Base-by-base conservation (phyloP, 441 rosid genomes). In the Daphne laureola region DNA sequence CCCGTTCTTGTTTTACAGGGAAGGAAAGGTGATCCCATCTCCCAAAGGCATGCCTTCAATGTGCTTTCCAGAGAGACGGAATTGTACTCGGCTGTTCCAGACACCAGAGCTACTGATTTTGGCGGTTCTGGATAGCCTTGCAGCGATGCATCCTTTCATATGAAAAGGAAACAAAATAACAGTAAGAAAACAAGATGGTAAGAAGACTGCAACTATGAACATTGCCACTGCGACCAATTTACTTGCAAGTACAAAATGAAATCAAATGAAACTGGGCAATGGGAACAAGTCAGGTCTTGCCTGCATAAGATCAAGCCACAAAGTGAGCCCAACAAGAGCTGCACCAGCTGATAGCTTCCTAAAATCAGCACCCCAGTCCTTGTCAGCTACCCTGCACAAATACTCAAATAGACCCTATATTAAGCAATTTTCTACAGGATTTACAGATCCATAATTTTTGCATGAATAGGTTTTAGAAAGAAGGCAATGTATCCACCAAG, bases 301-400 rank as follows among this genome's bases (percentile, higher is more conserved):
- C 97, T 92, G 96, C 98, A 92, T 89, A 67, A 71, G 83, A 60
- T 92, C 97, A 58, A 92, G 97, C 97, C 98, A 92, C 59, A 89
- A 69, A 54, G 96, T 89, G 41, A 92, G 87, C 46, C 87, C 96
- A 51, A 89, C 97, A 55, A 92, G 96, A 46, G 98, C 94, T 62
- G 98, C 81, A 70, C 98, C 98, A 46, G 88, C 97, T 6, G 98
- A 92, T 62, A 92, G 54, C 76, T 82, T 89, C 63, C 98, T 81
- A 54, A 92, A 80, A 73, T 92, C 98, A 59, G 98, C 96, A 42
- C 96, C 92, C 98, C 98, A 89, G 47, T 86, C 92, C 64, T 84
- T 87, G 63, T 84, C 98, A 58, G 96, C 90, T 62, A 92, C 92
- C 77, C 98, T 92, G 86, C 55, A 71, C 55, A 70, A 68, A 49